phyloP scores from a whole-genome alignment of 768 basidiomycete species.

The Phallus indusiatus region DNA sequence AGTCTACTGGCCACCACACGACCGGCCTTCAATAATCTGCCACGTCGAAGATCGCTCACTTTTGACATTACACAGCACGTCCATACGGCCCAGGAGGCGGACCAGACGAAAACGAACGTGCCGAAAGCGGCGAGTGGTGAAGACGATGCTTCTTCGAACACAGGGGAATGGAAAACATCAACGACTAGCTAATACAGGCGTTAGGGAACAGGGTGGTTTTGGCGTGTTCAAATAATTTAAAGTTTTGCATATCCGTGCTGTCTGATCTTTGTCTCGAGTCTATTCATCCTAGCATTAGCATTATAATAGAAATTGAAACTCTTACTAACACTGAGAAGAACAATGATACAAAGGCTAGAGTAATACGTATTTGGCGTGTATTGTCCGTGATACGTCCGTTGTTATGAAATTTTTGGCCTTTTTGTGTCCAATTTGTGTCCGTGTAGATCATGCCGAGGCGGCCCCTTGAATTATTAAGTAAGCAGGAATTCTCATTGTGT shows the following conservation, averaged over 20 bases:
- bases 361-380: too few species aligned
- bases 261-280: too few species aligned
- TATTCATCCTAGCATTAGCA: too few species aligned
- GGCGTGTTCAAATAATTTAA: too few species aligned
- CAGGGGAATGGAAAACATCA: background rate
- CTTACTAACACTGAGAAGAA: too few species aligned
- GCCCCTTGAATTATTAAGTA: background rate
- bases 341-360: too few species aligned
- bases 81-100: background rate
- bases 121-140: background rate
- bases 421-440: too few species aligned
- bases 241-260: too few species aligned
- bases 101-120: background rate
- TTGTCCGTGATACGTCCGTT: too few species aligned
- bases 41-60: background rate
- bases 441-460: background rate
- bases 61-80: background rate
- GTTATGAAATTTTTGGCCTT: too few species aligned
- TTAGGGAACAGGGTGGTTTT: too few species aligned
- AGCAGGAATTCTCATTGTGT: constrained; percentile 1
- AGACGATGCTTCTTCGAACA: background rate
- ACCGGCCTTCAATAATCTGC: background rate
- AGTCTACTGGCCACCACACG: background rate
- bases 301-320: too few species aligned
- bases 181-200: background rate